These are phyloP conservation scores for Sphagnurus paluster DNA, from an alignment of 1,284 basidiomycete species.

Conservation along the genomic window DNA sequence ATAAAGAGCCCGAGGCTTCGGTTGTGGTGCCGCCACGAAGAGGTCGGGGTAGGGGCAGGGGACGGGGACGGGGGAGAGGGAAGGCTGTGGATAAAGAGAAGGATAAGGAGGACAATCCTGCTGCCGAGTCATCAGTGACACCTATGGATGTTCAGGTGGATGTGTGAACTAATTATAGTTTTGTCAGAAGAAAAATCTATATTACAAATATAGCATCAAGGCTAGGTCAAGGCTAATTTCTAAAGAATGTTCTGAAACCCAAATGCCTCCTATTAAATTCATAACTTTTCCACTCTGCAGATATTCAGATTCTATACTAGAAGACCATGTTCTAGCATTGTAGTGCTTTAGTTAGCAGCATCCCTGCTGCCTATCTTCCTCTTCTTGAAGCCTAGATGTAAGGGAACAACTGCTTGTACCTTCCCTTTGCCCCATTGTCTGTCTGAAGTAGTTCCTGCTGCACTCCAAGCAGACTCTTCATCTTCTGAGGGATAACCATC, in stretches of 20 bases:
- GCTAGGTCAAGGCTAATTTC: too few relatives aligned
- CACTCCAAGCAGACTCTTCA: background rate
- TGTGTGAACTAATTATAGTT: constrained; percentile 13
- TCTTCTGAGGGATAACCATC: too few relatives aligned
- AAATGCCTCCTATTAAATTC: background rate
- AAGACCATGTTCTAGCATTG: too few relatives aligned
- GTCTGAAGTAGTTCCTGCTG: background rate
- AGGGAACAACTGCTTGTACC: background rate
- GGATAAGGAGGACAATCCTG: constrained; percentile 31
- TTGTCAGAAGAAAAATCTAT: too few relatives aligned
- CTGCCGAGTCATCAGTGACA: constrained; percentile 28
- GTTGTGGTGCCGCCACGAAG: constrained; percentile 19
- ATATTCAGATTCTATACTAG: too few relatives aligned
- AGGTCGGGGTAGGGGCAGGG: constrained; percentile 28
- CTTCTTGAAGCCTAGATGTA: constrained; percentile 4
- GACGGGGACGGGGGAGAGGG: constrained; percentile 27
- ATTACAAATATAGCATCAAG: background rate
- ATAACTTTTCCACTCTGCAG: too few relatives aligned
- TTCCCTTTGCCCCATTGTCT: background rate
- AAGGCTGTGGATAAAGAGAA: constrained; percentile 34
- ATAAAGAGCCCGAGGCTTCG: constrained; percentile 24
- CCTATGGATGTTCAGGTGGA: constrained; percentile 32
- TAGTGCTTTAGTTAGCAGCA: background rate
- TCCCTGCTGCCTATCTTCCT: background rate
- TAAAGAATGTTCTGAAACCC: background rate